Conservation (phyloP, 441 rosid genomes). For the Populus tomentosa region DNA sequence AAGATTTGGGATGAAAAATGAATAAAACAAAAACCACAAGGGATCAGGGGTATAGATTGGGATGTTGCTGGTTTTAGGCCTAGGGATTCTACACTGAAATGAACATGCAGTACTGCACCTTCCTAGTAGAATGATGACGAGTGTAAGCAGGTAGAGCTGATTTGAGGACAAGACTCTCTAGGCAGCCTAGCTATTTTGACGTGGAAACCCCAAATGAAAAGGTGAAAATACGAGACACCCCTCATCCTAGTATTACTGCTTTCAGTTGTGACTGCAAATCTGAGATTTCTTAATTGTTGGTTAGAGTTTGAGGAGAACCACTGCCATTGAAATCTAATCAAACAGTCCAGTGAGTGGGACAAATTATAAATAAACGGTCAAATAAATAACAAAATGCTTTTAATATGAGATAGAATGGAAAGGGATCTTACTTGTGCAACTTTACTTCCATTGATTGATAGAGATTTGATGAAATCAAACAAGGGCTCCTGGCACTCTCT, state of each 20-base stretch:
- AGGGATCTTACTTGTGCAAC: conserved; percentile 57
- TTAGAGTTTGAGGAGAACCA: conserved; percentile 44
- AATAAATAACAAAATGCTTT: background rate
- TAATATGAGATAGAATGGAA: background rate
- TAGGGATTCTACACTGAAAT: background rate
- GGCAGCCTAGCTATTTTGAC: background rate
- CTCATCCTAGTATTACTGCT: background rate
- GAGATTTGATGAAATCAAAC: conserved; percentile 64
- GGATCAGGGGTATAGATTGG: background rate
- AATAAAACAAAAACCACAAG: background rate
- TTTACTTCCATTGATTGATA: conserved; percentile 72
- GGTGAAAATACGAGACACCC: too few relatives aligned
- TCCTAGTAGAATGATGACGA: background rate
- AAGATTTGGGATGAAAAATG: background rate
- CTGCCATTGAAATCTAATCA: background rate
- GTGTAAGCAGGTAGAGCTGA: background rate
- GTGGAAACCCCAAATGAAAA: background rate
- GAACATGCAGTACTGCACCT: background rate
- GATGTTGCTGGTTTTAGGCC: background rate
- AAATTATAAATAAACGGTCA: background rate
- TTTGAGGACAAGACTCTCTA: background rate
- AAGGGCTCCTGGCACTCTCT: conserved; percentile 83
- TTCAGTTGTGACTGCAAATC: background rate
- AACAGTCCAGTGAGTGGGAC: background rate
- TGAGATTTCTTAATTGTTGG: conserved; percentile 24